Evolutionary conservation across 139 green algal species (phyloP).

Genomic region (Tetradesmus lagerheimii): DNA sequence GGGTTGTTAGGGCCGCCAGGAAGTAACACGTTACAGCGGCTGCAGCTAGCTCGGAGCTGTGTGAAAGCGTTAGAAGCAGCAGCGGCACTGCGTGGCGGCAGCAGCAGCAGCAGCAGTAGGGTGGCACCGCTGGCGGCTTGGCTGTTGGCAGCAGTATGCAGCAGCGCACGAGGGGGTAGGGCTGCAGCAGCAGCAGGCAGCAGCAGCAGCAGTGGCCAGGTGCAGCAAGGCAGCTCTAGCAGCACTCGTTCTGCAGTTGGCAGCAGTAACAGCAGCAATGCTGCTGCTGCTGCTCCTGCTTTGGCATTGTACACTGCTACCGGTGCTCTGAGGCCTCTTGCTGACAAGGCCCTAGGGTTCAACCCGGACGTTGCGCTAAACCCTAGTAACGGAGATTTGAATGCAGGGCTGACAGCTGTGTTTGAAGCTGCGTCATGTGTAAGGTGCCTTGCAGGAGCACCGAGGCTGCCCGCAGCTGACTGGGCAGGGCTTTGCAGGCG

Average conservation of each 20-base stretch:
- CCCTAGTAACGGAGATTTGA: not conserved
- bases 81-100: constrained; percentile 3
- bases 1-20: not conserved
- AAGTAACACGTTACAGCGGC: not conserved
- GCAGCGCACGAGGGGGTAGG: not conserved
- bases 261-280: not conserved
- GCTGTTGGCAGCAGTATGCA: constrained; percentile 18
- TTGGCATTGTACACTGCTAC: constrained; percentile 15
- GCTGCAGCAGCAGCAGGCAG: not conserved
- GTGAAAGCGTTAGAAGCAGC: constrained; percentile 33
- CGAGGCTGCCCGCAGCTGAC: constrained; percentile 28
- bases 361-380: not conserved
- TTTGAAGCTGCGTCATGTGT: constrained; percentile 15
- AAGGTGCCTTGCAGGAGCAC: constrained; percentile 27
- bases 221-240: not conserved
- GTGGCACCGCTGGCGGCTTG: not conserved
- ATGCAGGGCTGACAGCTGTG: not conserved
- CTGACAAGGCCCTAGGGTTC: constrained; percentile 11
- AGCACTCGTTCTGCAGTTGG: not conserved
- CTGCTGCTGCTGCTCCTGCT: constrained; percentile 5
- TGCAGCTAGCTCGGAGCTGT: not conserved
- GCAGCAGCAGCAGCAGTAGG: constrained; percentile 33
- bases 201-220: not conserved
- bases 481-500: not conserved
- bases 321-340: constrained; percentile 23